These are phyloP conservation scores for Spizellomyces sp. DNA, from an alignment of 192 early-diverging fungal species.

Conservation along the genomic window DNA sequence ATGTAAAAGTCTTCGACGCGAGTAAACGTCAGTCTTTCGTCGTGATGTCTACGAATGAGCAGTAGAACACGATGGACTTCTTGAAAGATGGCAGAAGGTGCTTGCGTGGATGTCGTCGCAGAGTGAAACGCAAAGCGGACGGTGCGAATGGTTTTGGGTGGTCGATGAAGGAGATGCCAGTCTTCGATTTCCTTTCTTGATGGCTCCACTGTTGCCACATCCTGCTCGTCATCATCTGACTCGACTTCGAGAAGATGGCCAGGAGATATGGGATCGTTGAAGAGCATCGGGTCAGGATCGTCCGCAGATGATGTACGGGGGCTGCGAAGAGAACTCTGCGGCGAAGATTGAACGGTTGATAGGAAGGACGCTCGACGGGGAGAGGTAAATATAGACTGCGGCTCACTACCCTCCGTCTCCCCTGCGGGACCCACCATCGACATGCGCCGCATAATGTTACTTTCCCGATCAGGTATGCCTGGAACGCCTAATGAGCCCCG, in stretches of 20 bases:
- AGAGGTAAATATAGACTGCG: background rate
- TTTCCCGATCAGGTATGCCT: constrained; percentile 19
- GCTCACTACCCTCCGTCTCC: background rate
- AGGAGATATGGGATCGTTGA: constrained; percentile 16
- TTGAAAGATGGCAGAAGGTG: constrained; percentile 56
- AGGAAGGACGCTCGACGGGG: constrained; percentile 9
- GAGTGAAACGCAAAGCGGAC: constrained; percentile 55
- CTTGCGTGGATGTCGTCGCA: constrained; percentile 48
- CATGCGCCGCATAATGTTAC: constrained; percentile 41
- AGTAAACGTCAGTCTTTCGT: constrained; percentile 37
- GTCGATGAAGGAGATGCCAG: constrained; percentile 59
- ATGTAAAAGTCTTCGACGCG: constrained; percentile 52
- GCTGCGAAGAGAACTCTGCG: background rate
- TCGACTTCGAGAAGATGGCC: constrained; percentile 2
- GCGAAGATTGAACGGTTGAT: constrained; percentile 2
- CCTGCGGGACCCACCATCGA: constrained; percentile 47
- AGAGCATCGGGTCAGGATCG: constrained; percentile 35
- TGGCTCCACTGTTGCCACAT: constrained; percentile 28
- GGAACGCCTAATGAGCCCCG: constrained; percentile 5
- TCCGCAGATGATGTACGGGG: constrained; percentile 15
- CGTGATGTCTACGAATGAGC: constrained; percentile 27
- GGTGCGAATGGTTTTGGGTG: constrained; percentile 54
- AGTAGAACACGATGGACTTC: constrained; percentile 60
- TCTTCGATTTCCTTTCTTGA: constrained; percentile 57
- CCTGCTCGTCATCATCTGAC: constrained; percentile 20